These are phyloP conservation scores for Dissophora globulifera DNA, from an alignment of 192 early-diverging fungal species.

Conservation along the genomic window DNA sequence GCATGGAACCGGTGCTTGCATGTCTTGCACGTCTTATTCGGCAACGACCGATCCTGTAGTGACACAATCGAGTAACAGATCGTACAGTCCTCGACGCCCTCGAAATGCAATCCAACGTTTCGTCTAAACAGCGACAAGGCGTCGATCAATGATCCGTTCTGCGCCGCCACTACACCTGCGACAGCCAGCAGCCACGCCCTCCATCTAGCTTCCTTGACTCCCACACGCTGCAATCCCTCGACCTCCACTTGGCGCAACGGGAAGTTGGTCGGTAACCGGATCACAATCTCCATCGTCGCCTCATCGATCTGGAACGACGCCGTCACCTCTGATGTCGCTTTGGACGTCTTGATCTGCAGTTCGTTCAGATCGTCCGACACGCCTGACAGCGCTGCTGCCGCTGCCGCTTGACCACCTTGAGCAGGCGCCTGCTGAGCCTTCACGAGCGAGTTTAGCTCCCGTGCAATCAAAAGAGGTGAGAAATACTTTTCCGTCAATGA, in stretches of 20 bases:
- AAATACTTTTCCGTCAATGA: constrained; percentile 79
- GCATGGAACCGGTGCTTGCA: constrained; percentile 97
- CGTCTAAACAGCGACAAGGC: constrained; percentile 81
- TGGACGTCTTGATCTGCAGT: constrained; percentile 70
- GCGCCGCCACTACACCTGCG: constrained; percentile 66
- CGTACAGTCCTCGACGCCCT: constrained; percentile 96
- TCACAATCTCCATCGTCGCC: constrained; percentile 76
- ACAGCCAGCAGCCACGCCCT: constrained; percentile 62
- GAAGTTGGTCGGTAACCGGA: constrained; percentile 74
- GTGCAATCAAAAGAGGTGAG: constrained; percentile 66
- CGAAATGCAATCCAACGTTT: constrained; percentile 93
- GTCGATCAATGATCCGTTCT: constrained; percentile 85
- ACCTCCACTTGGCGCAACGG: constrained; percentile 81
- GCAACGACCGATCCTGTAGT: constrained; percentile 84
- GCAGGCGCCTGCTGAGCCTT: constrained; percentile 33
- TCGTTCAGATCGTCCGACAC: constrained; percentile 53
- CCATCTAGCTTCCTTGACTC: constrained; percentile 72
- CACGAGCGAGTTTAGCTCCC: constrained; percentile 68
- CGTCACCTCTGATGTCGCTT: constrained; percentile 72
- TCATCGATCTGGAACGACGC: constrained; percentile 84
- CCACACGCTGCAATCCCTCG: constrained; percentile 69
- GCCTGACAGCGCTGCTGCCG: constrained; percentile 37
- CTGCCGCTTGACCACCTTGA: constrained; percentile 60
- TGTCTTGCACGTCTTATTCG: constrained; percentile 88
- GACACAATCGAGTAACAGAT: constrained; percentile 98